These are phyloP conservation scores for Naganishia sp. DNA, from an alignment of 1,284 basidiomycete species.

Conservation along the genomic window DNA sequence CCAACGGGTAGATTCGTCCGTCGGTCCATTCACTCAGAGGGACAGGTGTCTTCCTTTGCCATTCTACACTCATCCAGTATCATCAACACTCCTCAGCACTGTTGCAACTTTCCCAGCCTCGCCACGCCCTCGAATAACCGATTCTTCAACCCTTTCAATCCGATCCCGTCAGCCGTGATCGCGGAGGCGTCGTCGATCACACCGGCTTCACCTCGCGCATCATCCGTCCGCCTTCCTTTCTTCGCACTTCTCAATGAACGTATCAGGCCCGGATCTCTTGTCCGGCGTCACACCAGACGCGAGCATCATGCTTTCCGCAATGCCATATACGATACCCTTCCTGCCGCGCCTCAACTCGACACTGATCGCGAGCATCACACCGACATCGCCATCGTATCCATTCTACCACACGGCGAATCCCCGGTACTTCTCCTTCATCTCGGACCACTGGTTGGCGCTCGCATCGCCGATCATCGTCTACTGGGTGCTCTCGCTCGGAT, in stretches of 20 bases:
- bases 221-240: not conserved
- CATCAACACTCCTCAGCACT: not conserved
- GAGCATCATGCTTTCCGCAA: slow-evolving; percentile 10
- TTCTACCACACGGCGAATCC: slow-evolving; percentile 65
- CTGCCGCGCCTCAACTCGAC: slow-evolving; percentile 42
- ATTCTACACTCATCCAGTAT: not conserved
- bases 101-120: not conserved
- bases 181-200: not conserved
- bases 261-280: not conserved
- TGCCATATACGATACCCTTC: slow-evolving; percentile 20
- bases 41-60: too few relatives aligned
- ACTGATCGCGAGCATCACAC: slow-evolving; percentile 45
- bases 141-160: too few relatives aligned
- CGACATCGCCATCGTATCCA: slow-evolving; percentile 43
- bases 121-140: not conserved
- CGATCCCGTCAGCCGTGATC: too few relatives aligned
- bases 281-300: slow-evolving; percentile 1
- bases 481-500: slow-evolving; percentile 79
- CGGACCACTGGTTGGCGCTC: slow-evolving; percentile 75
- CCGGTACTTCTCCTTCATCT: slow-evolving; percentile 62
- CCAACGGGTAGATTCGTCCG: not conserved
- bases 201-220: not conserved
- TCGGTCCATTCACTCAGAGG: too few relatives aligned
- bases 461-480: slow-evolving; percentile 79
- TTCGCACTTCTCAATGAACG: slow-evolving; percentile 3